phyloP scores from a whole-genome alignment of 495 filamentous ascomycete genomes.

The Podospora tetraspora region DNA sequence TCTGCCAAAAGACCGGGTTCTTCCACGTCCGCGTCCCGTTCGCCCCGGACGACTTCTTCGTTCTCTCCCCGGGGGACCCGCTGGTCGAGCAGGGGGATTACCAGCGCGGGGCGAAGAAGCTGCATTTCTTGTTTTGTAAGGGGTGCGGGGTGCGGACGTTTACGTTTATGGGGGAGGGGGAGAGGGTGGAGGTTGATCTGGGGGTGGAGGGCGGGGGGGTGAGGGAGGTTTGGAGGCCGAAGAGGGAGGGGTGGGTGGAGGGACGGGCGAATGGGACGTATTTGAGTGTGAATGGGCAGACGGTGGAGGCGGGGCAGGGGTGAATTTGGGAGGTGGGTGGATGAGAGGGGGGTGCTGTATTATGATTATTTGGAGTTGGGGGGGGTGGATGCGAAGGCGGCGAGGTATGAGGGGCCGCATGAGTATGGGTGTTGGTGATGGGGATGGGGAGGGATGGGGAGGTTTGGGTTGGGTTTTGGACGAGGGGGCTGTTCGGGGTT shows the following conservation, averaged over 20 bases:
- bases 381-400: neutral
- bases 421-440: conserved; percentile 2
- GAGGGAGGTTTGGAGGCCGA: conserved; percentile 27
- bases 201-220: conserved; percentile 10
- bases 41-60: conserved; percentile 29
- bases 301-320: conserved; percentile 26
- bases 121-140: conserved; percentile 32
- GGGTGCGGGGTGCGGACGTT: conserved; percentile 33
- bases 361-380: conserved; percentile 20
- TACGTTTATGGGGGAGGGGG: conserved; percentile 27
- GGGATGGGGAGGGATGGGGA: neutral
- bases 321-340: conserved; percentile 25
- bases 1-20: conserved; percentile 32
- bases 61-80: conserved; percentile 29
- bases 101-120: conserved; percentile 17
- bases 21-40: conserved; percentile 30
- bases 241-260: conserved; percentile 17
- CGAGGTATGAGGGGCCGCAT: conserved; percentile 2
- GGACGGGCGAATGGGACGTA: conserved; percentile 13
- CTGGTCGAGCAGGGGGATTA: conserved; percentile 24
- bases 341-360: conserved; percentile 26
- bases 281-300: conserved; percentile 29
- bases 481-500: neutral
- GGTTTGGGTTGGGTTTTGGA: neutral
- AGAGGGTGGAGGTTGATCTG: conserved; percentile 20